Conservation (phyloP, 306 rosid genomes). For the Cucurbita moschata region DNA sequence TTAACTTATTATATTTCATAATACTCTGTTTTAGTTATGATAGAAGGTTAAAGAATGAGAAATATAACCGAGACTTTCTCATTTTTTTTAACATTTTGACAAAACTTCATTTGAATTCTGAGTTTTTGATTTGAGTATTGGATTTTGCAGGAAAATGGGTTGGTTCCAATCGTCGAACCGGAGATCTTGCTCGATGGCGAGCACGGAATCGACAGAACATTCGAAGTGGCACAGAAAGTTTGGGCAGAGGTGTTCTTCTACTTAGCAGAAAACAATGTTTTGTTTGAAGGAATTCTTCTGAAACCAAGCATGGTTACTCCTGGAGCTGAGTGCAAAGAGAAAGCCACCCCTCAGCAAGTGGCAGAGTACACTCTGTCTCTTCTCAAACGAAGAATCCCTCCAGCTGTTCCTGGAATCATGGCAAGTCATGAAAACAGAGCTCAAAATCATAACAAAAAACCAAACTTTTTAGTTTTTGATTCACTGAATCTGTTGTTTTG, state of each 20-base stretch:
- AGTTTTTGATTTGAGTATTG: not conserved
- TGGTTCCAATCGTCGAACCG: conserved; percentile 96
- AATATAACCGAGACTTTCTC: too few species aligned
- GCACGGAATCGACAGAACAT: conserved; percentile 66
- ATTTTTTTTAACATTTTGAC: too few species aligned
- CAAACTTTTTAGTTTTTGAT: not conserved
- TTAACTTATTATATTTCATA: too few species aligned
- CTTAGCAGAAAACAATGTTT: conserved; percentile 81
- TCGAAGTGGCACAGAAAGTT: conserved; percentile 68
- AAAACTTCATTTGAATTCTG: not conserved
- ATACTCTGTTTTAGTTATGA: too few species aligned
- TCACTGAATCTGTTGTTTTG: not conserved
- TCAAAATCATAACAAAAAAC: not conserved
- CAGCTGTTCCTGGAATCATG: conserved; percentile 97
- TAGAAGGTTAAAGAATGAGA: too few species aligned
- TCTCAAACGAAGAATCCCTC: conserved; percentile 74
- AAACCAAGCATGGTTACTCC: conserved; percentile 99
- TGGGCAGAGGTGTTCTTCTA: conserved; percentile 96
- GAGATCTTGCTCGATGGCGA: conserved; percentile 97
- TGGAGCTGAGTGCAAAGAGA: conserved; percentile 72
- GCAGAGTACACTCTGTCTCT: conserved; percentile 80
- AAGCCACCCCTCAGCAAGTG: conserved; percentile 58
- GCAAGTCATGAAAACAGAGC: conserved; percentile 19
- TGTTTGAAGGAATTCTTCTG: conserved; percentile 84
- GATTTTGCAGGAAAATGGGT: conserved; percentile 39